Percentiles rank a stretch among this genome's conserved stretches.
Evolutionary conservation across 1,284 basidiomycete species (phyloP).

Genomic region (Leccinum pachyderme): DNA sequence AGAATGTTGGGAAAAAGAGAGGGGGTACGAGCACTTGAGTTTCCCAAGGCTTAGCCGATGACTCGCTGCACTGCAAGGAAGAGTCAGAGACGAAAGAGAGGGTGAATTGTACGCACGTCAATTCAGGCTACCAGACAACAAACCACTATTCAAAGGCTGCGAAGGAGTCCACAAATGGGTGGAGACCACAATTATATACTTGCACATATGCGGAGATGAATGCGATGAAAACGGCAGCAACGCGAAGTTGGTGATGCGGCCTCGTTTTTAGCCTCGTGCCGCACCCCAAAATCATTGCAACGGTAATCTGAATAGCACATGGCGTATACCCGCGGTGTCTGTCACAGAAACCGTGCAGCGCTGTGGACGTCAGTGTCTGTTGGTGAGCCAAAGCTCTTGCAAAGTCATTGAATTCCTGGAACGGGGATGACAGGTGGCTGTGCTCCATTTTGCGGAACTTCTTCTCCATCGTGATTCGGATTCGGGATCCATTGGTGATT

Average conservation of each 20-base stretch:
- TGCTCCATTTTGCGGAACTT: neutral
- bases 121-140: slow-evolving; percentile 1
- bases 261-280: neutral
- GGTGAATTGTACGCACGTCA: slow-evolving; percentile 13
- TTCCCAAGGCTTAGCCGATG: slow-evolving; percentile 4
- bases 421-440: neutral
- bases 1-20: neutral
- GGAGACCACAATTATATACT: slow-evolving; percentile 10
- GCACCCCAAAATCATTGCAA: neutral
- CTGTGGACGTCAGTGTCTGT: neutral
- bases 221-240: slow-evolving; percentile 15
- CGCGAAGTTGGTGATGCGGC: slow-evolving; percentile 18
- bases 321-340: neutral
- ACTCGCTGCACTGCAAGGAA: neutral
- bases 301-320: neutral
- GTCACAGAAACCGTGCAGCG: slow-evolving; percentile 4
- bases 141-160: slow-evolving; percentile 5
- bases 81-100: slow-evolving; percentile 13
- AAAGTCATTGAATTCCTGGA: neutral
- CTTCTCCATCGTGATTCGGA: neutral
- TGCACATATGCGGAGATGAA: slow-evolving; percentile 22
- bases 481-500: neutral
- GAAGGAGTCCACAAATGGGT: slow-evolving; percentile 11
- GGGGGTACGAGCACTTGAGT: neutral
- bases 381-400: neutral